A percentile compares a stretch with the other conserved stretches of the same genome.
These are phyloP conservation scores for Trichoderma sp. DNA, from an alignment of 2,329 filamentous ascomycete genomes.

Conservation along the genomic window DNA sequence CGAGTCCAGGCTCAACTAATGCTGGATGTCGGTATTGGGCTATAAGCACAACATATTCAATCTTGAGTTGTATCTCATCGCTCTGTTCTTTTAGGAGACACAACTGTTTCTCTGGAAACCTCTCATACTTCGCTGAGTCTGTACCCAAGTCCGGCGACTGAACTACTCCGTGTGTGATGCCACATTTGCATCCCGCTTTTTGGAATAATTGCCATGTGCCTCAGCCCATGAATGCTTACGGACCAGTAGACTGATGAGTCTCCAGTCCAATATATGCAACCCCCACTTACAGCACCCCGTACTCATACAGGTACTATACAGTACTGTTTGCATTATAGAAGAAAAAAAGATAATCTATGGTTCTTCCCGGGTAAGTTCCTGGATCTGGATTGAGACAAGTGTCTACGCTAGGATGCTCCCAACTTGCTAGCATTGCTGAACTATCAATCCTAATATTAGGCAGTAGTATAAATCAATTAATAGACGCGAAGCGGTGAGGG, in stretches of 20 bases:
- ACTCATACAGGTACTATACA: background rate
- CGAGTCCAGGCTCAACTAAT: background rate
- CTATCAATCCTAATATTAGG: background rate
- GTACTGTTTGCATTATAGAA: background rate
- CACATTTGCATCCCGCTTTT: background rate
- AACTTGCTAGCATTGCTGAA: background rate
- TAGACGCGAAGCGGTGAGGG: background rate
- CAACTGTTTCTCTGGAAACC: background rate
- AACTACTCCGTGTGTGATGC: background rate
- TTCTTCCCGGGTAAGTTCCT: background rate
- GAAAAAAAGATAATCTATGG: background rate
- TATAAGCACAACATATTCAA: background rate
- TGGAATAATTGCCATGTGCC: background rate
- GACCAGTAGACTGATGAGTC: background rate
- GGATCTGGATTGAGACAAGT: conserved; percentile 1
- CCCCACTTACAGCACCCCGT: background rate
- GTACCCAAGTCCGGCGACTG: background rate
- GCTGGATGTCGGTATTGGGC: too few relatives aligned
- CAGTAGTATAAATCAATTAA: background rate
- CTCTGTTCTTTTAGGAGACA: background rate
- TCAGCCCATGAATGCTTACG: background rate
- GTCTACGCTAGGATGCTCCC: background rate
- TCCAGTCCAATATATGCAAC: background rate
- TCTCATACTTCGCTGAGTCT: background rate
- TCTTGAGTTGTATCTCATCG: background rate